Base-by-base conservation (phyloP, 1,284 basidiomycete species). In the Austropuccinia psidii region DNA sequence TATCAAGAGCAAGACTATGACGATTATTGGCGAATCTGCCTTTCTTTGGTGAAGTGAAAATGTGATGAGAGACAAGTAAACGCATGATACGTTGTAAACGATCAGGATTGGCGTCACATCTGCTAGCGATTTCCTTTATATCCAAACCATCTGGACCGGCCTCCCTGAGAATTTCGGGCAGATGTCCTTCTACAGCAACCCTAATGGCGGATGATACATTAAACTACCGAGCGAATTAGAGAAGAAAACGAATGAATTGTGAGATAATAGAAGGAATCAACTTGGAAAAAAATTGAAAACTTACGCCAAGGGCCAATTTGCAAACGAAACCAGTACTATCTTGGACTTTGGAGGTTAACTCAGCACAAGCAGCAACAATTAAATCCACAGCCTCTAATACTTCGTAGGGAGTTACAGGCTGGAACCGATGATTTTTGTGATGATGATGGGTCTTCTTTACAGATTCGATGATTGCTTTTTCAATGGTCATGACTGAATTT, bases 191-290 rank as follows among this genome's bases (percentile, higher is more conserved):
- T 1, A 73, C 69, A 45, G 69, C 69, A 5, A 73, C 69, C 64
- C 69, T 41, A 17, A 73, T 73, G 9, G 69, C 69, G 15, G 69
- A 73, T 29, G 69, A 73, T 29, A 73, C 69, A 54, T 73, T 73
- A 35, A 73, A 73, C 69, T 73, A 15, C n/a, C n/a, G 15, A 33
- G n/a, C 60, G 11, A 29, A 60, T 39, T 31, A 45, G 17, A 17
- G 19, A 41, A 35, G 50, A 15, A 11, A 61, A 41, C 21, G n/a
- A 8, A 61, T 61, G 31, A 29, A 35, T 41, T 45, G 41, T 11
- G 11, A n/a, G 41, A n/a, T 11, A n/a, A 45, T 45, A 11, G 41
- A 45, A 45, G 41, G 41, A n/a, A n/a, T 45, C 54, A 57, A 13
- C 29, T 21, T 15, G 13, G 55, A 45, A 41, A n/a, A 3, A 11